Evolutionary conservation across 257 asterid genomes (phyloP).

Genomic region (Schizonepeta tenuifolia): DNA sequence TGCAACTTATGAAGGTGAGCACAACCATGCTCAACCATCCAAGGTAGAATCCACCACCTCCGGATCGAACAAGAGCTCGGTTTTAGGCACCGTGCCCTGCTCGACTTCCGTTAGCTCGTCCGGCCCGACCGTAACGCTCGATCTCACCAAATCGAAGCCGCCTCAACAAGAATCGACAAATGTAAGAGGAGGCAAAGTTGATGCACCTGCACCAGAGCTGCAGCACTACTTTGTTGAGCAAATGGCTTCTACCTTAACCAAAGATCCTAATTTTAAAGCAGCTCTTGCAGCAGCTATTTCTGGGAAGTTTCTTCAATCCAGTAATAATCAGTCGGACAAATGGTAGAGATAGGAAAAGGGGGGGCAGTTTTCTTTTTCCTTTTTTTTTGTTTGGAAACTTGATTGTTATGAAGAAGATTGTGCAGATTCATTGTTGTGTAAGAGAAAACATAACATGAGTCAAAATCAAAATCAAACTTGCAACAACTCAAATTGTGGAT

Average conservation of each 20-base stretch:
- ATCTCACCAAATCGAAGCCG: conserved; percentile 48
- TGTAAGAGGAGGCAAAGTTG: conserved; percentile 33
- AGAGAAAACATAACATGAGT: background rate
- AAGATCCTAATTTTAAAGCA: conserved; percentile 88
- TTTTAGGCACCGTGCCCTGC: conserved; percentile 53
- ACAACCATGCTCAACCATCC: conserved; percentile 57
- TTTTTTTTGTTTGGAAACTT: background rate
- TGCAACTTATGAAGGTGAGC: conserved; percentile 84
- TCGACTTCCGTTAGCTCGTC: conserved; percentile 52
- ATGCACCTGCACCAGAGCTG: conserved; percentile 54
- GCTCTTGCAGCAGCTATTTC: conserved; percentile 96
- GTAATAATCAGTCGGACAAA: conserved; percentile 40
- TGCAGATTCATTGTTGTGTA: conserved; percentile 15
- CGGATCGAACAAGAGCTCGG: conserved; percentile 33
- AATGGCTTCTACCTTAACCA: conserved; percentile 88
- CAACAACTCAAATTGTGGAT: background rate
- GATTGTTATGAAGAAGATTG: background rate
- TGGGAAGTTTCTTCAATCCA: conserved; percentile 68
- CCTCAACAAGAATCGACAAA: conserved; percentile 34
- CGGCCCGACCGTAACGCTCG: conserved; percentile 66
- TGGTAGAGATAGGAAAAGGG: conserved; percentile 30
- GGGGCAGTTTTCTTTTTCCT: too few relatives aligned
- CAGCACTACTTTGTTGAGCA: conserved; percentile 74
- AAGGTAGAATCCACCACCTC: conserved; percentile 35
- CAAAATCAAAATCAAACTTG: conserved; percentile 1